Base-by-base conservation (phyloP, 176 grass and related monocot species). In the Elymus sibiricus region DNA sequence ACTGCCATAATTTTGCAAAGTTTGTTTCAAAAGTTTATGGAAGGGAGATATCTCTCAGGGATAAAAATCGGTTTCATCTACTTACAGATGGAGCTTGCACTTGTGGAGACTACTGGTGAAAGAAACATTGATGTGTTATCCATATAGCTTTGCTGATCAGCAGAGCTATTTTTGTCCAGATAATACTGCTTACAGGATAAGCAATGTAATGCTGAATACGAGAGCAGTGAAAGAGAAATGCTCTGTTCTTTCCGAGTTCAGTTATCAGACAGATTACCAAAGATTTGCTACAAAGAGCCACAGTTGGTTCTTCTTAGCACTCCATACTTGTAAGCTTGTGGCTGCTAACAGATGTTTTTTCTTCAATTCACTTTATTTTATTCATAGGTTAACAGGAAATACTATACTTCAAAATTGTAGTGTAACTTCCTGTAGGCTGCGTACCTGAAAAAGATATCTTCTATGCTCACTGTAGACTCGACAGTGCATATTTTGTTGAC, bases 1-100 rank as follows among this genome's bases (percentile, higher is more conserved):
- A 95, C 87, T 95, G 93, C 60, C 93, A 92, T 65, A 95, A 95
- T 88, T 95, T 90, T 90, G 93, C 93, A 5, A 95, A 91, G 42
- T 91, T 87, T 85, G 88, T 95, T 61, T 95, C 93, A 4, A 89
- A 87, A 83, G 86, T 92, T 38, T 95, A 92, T 51, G 12, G 24
- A 72, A 92, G 86, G 13, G 83, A 89, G 68, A 87, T 92, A 85
- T 91, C 93, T 51, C 58, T 95, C 51, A 89, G 93, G 68, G 93
- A 95, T 87, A 91, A 84, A 90, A 95, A 90, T 59, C 90, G 88
- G 6, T 95, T 95, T 60, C 93, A 95, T 86, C 31, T 90, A 65
- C 22, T 95, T 49, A 5, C 62, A 53, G 38, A 80, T 51, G 93
- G 93, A 83, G 22, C 66, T 31, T 95, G 93, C 76, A 89, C 90